A percentile compares a stretch with the other conserved stretches of the same genome.
Conservation (phyloP, 495 filamentous ascomycete species). For the Podospora pseudocomata region DNA sequence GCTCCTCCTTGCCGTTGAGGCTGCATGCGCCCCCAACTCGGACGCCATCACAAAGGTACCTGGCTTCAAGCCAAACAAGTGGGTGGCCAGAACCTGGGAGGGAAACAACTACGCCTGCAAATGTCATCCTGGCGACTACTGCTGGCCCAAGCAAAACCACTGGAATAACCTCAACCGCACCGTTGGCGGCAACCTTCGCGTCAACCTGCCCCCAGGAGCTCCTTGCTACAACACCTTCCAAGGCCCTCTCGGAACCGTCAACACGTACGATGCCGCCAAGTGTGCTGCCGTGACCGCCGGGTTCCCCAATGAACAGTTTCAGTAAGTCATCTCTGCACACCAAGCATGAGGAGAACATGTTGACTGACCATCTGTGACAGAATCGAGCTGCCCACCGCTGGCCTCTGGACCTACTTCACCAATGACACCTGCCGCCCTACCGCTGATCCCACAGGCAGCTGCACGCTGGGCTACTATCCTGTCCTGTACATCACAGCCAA, state of each 20-base stretch:
- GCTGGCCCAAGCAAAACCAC: constrained; percentile 38
- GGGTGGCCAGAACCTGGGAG: constrained; percentile 31
- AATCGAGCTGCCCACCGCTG: constrained; percentile 38
- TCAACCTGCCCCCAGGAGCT: constrained; percentile 39
- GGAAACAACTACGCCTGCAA: constrained; percentile 42
- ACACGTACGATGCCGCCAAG: constrained; percentile 37
- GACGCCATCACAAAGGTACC: background rate
- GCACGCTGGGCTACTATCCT: constrained; percentile 56
- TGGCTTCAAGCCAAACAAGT: constrained; percentile 5
- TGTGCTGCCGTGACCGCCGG: constrained; percentile 35
- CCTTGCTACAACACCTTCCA: constrained; percentile 41
- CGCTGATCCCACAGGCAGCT: constrained; percentile 45
- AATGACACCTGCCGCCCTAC: constrained; percentile 46
- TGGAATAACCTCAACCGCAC: constrained; percentile 40
- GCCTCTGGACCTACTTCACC: constrained; percentile 46
- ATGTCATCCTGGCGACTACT: constrained; percentile 39
- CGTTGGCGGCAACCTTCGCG: constrained; percentile 37
- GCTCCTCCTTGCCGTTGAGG: constrained; percentile 19
- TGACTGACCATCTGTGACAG: constrained; percentile 20
- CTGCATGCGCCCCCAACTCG: background rate
- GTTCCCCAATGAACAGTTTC: constrained; percentile 38
- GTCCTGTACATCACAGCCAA: constrained; percentile 52
- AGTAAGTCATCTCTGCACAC: constrained; percentile 23
- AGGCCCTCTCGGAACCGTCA: constrained; percentile 37
- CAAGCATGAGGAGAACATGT: background rate